These are phyloP conservation scores for Dactylis glomerata DNA, from an alignment of 176 grass and related monocot genomes.

Conservation along the genomic window DNA sequence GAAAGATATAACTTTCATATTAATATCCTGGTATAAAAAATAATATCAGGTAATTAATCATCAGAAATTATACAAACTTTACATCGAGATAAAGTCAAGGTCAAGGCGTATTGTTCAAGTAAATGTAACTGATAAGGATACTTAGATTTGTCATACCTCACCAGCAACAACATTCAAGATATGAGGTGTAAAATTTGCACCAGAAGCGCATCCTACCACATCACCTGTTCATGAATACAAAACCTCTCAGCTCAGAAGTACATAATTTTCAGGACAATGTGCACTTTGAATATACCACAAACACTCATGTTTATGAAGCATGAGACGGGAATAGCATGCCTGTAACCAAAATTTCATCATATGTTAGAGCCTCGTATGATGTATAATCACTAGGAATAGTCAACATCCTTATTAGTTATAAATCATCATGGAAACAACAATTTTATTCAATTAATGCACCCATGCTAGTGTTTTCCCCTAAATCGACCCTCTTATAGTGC, in stretches of 20 bases:
- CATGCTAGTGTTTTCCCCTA: neutral
- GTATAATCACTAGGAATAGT: neutral
- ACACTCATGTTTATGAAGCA: neutral
- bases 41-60: slow-evolving; percentile 12
- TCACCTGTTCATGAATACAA: slow-evolving; percentile 50
- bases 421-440: neutral
- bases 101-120: neutral
- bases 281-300: neutral
- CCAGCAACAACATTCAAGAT: slow-evolving; percentile 78
- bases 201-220: slow-evolving; percentile 69
- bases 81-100: neutral
- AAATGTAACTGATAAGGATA: neutral
- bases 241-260: neutral
- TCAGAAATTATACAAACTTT: neutral
- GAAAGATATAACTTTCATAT: slow-evolving; percentile 85
- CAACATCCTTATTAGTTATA: neutral
- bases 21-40: slow-evolving; percentile 60
- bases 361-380: neutral
- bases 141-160: slow-evolving; percentile 52
- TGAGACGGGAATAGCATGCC: neutral
- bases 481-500: neutral
- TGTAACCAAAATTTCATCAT: neutral
- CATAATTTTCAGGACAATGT: neutral
- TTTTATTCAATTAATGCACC: neutral
- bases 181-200: slow-evolving; percentile 88